phyloP scores from a whole-genome alignment of 495 filamentous ascomycete genomes.

The Trichoderma asperelloides region DNA sequence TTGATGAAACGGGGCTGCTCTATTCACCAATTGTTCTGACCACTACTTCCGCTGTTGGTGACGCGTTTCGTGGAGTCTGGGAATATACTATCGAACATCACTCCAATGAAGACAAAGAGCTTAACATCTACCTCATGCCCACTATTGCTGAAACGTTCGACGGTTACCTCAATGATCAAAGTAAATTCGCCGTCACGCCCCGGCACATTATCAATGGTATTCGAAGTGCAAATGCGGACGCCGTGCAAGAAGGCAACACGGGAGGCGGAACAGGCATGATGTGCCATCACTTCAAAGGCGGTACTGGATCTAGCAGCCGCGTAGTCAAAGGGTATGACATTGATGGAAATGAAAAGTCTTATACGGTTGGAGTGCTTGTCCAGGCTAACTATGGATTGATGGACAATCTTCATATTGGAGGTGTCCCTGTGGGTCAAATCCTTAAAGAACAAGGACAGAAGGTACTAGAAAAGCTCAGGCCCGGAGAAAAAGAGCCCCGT shows the following conservation, averaged over 20 bases:
- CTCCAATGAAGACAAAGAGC: slow-evolving; percentile 19
- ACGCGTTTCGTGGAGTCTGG: slow-evolving; percentile 39
- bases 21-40: slow-evolving; percentile 44
- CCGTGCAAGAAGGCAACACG: slow-evolving; percentile 40
- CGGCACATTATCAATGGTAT: slow-evolving; percentile 36
- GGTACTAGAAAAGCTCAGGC: slow-evolving; percentile 17
- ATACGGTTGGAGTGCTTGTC: slow-evolving; percentile 41
- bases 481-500: slow-evolving; percentile 14
- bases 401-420: slow-evolving; percentile 36
- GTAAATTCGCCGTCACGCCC: slow-evolving; percentile 31
- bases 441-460: slow-evolving; percentile 21
- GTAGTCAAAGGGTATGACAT: slow-evolving; percentile 28
- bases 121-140: slow-evolving; percentile 40
- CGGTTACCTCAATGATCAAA: slow-evolving; percentile 38
- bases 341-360: slow-evolving; percentile 21
- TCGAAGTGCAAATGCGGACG: slow-evolving; percentile 25
- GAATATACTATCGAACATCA: slow-evolving; percentile 36
- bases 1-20: slow-evolving; percentile 42
- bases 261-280: slow-evolving; percentile 49
- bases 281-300: slow-evolving; percentile 43
- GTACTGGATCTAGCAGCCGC: slow-evolving; percentile 41
- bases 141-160: slow-evolving; percentile 47
- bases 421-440: slow-evolving; percentile 41
- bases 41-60: slow-evolving; percentile 40
- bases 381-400: slow-evolving; percentile 43